A percentile compares a stretch with the other conserved stretches of the same genome.
phyloP scores from a whole-genome alignment of 495 filamentous ascomycete genomes.

The Pyronema domesticum region DNA sequence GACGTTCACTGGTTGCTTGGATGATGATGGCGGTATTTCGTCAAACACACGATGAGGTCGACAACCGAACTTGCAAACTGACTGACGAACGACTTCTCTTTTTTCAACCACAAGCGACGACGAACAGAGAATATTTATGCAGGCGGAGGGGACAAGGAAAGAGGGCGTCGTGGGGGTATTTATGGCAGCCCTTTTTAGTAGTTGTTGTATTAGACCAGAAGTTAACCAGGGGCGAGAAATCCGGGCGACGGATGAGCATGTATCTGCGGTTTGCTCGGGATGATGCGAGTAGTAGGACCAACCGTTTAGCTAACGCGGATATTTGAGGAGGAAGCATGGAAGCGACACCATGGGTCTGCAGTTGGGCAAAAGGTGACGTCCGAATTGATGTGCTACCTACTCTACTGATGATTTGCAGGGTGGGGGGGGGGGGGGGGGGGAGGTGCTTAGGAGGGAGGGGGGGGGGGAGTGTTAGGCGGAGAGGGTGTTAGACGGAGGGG shows the following conservation, averaged over 20 bases:
- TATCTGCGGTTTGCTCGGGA: constrained; percentile 17
- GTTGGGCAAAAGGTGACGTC: constrained; percentile 15
- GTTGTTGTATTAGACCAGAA: neutral
- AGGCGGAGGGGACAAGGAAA: constrained; percentile 8
- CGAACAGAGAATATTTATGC: constrained; percentile 6
- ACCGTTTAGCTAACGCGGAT: constrained; percentile 24
- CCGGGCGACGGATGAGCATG: constrained; percentile 21
- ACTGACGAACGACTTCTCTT: neutral
- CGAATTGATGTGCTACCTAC: constrained; percentile 17
- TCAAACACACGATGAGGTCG: too few species aligned
- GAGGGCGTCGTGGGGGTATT: constrained; percentile 25
- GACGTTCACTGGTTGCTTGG: too few species aligned
- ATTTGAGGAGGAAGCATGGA: constrained; percentile 20
- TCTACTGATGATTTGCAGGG: constrained; percentile 6
- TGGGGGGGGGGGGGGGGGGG: neutral
- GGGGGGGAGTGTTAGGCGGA: neutral
- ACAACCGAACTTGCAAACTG: too few species aligned
- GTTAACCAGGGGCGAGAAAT: constrained; percentile 15
- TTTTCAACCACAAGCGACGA: constrained; percentile 1
- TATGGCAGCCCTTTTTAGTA: constrained; percentile 18
- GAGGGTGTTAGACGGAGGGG: neutral
- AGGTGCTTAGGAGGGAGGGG: neutral
- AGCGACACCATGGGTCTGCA: constrained; percentile 19
- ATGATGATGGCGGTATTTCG: too few species aligned
- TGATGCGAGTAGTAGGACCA: constrained; percentile 21